A percentile compares a stretch with the other conserved stretches of the same genome.
Evolutionary conservation across 2,329 filamentous ascomycete species (phyloP).

Genomic region (Pestalotiopsis sp.): DNA sequence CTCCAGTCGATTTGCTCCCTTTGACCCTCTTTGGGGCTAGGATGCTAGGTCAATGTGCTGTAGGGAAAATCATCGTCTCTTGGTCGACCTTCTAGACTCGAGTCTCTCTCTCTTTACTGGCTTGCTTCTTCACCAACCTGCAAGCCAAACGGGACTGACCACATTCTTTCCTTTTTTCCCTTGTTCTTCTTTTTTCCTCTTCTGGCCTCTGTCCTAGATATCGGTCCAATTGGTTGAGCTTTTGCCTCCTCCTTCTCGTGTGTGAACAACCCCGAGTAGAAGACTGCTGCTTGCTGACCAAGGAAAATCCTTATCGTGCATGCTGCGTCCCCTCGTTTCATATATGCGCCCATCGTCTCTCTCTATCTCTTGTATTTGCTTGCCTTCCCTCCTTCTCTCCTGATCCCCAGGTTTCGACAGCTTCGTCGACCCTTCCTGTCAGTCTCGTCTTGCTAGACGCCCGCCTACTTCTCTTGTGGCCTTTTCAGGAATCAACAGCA

Average conservation of each 20-base stretch:
- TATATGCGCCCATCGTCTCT: conserved; percentile 13
- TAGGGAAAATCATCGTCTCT: neutral
- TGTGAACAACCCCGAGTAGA: neutral
- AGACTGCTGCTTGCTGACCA: neutral
- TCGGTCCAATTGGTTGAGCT: conserved; percentile 18
- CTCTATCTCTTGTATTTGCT: neutral
- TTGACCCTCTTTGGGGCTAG: neutral
- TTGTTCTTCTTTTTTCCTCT: neutral
- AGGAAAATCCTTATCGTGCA: conserved; percentile 5
- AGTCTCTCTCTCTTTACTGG: neutral
- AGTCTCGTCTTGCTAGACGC: neutral
- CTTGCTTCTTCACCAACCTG: conserved; percentile 23
- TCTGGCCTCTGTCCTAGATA: conserved; percentile 19
- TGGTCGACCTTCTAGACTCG: neutral
- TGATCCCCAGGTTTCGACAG: neutral
- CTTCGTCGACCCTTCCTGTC: neutral
- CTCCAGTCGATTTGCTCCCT: neutral
- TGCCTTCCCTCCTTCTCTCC: neutral
- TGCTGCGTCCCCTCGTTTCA: conserved; percentile 14
- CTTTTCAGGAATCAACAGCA: neutral
- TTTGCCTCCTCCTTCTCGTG: conserved; percentile 11
- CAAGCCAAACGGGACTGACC: neutral
- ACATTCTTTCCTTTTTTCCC: conserved; percentile 12
- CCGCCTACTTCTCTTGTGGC: neutral
- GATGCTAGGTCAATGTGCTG: neutral